Evolutionary conservation across 2,329 filamentous ascomycete genomes (phyloP).

Genomic region (Fusarium sp.): DNA sequence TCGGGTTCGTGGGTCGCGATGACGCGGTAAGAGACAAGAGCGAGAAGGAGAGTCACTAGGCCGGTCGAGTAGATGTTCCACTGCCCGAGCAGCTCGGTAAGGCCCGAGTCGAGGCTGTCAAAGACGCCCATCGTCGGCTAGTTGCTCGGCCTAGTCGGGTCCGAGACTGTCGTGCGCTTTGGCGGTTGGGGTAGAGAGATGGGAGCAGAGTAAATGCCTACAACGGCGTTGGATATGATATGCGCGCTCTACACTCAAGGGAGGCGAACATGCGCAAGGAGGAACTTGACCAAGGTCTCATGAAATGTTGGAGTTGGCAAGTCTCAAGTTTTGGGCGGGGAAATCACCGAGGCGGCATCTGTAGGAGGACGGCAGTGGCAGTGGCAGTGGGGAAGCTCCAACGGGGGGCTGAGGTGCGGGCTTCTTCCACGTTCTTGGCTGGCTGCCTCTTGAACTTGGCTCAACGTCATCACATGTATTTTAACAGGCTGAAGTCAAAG

Average conservation of each 20-base stretch:
- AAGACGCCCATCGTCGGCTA: conserved; percentile 55
- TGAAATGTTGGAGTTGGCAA: conserved; percentile 1
- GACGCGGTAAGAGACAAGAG: conserved; percentile 77
- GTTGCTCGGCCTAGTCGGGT: conserved; percentile 4
- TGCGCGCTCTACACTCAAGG: background rate
- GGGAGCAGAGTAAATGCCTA: background rate
- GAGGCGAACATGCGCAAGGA: background rate
- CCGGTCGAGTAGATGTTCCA: conserved; percentile 85
- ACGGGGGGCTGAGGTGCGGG: conserved; percentile 11
- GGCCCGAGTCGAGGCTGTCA: conserved; percentile 76
- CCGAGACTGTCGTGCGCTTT: conserved; percentile 1
- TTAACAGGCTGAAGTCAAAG: background rate
- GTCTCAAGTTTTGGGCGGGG: conserved; percentile 35
- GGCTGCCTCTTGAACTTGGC: conserved; percentile 24
- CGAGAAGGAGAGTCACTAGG: conserved; percentile 74
- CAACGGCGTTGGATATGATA: background rate
- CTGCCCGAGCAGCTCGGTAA: conserved; percentile 77
- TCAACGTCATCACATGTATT: background rate
- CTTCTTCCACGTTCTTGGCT: conserved; percentile 17
- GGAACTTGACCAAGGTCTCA: background rate
- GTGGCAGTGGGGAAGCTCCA: conserved; percentile 19
- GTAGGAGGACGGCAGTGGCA: conserved; percentile 23
- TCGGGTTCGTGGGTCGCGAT: conserved; percentile 83
- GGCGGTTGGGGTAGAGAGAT: conserved; percentile 4
- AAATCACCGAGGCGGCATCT: conserved; percentile 32